Evolutionary conservation across 2,329 filamentous ascomycete genomes (phyloP).

Genomic region (Nakataea oryzae): DNA sequence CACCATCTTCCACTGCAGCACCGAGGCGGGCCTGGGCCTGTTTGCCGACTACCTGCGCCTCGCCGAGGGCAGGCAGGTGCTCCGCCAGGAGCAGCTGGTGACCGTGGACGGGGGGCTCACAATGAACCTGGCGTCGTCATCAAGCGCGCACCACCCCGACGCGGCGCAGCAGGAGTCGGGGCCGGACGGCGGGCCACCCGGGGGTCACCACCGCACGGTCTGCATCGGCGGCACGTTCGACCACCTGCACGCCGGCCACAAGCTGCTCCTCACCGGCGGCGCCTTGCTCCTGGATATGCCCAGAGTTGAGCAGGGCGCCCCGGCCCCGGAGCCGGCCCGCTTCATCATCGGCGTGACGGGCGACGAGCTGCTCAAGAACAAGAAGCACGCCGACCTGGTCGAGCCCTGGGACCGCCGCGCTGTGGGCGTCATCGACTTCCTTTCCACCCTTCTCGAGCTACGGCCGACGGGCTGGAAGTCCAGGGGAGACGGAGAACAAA

Average conservation of each 20-base stretch:
- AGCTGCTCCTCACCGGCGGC: constrained; percentile 86
- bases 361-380: constrained; percentile 76
- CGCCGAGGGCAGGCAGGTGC: constrained; percentile 32
- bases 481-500: constrained; percentile 21
- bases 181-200: constrained; percentile 1
- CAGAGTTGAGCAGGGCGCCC: not conserved
- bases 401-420: constrained; percentile 73
- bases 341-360: constrained; percentile 83
- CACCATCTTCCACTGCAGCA: constrained; percentile 54
- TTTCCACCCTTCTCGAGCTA: constrained; percentile 49
- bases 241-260: constrained; percentile 90
- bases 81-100: constrained; percentile 39
- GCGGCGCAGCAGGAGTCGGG: too few species aligned
- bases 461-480: constrained; percentile 31
- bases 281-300: constrained; percentile 54
- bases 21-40: constrained; percentile 51
- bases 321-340: constrained; percentile 30
- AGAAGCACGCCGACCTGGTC: constrained; percentile 74
- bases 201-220: constrained; percentile 43
- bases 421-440: constrained; percentile 57
- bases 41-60: constrained; percentile 36
- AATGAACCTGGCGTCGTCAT: constrained; percentile 21
- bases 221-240: constrained; percentile 93
- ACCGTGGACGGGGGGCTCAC: constrained; percentile 42
- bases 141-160: constrained; percentile 5